Conservation (phyloP, 1,284 basidiomycete genomes). For the Heliocybe sulcata region DNA sequence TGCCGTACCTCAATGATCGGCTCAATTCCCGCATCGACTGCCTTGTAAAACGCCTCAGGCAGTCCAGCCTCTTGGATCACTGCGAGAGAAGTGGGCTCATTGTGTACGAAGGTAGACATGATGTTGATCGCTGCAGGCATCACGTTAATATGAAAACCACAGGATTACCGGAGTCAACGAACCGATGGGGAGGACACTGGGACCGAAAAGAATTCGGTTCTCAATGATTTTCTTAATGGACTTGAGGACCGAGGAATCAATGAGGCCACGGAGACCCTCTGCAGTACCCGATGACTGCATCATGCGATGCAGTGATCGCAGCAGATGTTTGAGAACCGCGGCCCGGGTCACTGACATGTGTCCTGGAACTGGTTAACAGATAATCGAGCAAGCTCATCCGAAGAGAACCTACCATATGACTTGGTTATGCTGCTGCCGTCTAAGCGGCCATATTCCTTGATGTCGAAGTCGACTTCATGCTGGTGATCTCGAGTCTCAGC, state of each 20-base stretch:
- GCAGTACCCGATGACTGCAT: constrained; percentile 93
- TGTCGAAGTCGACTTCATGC: constrained; percentile 68
- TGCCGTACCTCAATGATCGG: constrained; percentile 73
- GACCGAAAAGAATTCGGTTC: constrained; percentile 78
- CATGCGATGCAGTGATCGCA: constrained; percentile 93
- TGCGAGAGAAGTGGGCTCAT: constrained; percentile 91
- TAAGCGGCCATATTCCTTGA: constrained; percentile 45
- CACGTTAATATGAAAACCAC: constrained; percentile 8
- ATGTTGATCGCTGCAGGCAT: constrained; percentile 77
- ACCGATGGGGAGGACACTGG: constrained; percentile 71
- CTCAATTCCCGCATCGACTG: constrained; percentile 82
- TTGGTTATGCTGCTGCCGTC: constrained; percentile 38
- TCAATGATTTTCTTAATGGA: constrained; percentile 89
- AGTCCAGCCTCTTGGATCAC: constrained; percentile 91
- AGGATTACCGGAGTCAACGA: constrained; percentile 3
- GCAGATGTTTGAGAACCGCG: constrained; percentile 81
- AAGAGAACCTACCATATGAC: constrained; percentile 14
- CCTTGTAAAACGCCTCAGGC: constrained; percentile 85
- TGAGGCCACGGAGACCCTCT: constrained; percentile 91
- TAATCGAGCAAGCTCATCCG: constrained; percentile 4
- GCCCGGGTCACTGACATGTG: constrained; percentile 62
- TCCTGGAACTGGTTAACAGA: constrained; percentile 27
- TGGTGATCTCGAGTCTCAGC: constrained; percentile 20
- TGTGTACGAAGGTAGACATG: constrained; percentile 98
- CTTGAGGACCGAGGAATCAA: constrained; percentile 84